These are phyloP conservation scores for Xylaria bambusicola DNA, from an alignment of 495 filamentous ascomycete genomes.

Conservation along the genomic window DNA sequence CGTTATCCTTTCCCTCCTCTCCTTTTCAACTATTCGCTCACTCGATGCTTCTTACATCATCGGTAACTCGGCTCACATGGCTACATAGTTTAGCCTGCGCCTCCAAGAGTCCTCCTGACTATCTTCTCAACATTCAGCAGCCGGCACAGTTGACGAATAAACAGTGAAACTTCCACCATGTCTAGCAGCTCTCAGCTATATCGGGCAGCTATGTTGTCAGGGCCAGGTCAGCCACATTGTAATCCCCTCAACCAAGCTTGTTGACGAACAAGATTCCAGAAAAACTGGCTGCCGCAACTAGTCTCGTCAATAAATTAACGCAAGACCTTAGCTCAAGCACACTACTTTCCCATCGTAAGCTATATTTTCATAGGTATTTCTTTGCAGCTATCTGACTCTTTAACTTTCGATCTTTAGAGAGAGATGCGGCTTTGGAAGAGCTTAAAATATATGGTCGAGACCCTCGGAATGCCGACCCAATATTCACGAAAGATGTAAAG, in stretches of 20 bases:
- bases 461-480: constrained; percentile 69
- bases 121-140: constrained; percentile 22
- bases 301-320: constrained; percentile 58
- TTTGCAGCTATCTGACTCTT: background rate
- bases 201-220: constrained; percentile 24
- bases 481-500: constrained; percentile 74
- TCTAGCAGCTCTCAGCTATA: constrained; percentile 19
- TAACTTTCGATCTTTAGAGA: constrained; percentile 50
- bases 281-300: constrained; percentile 64
- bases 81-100: constrained; percentile 11
- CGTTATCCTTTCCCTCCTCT: background rate
- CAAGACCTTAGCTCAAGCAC: constrained; percentile 57
- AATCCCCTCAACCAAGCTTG: background rate
- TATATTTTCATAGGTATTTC: background rate
- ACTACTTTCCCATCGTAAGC: constrained; percentile 60
- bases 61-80: constrained; percentile 20
- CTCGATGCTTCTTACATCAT: background rate
- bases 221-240: constrained; percentile 24
- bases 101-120: constrained; percentile 13
- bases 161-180: constrained; percentile 16
- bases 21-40: no score
- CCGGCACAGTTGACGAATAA: background rate
- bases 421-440: constrained; percentile 63
- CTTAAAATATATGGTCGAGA: constrained; percentile 79
- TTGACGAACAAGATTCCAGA: constrained; percentile 43